Evolutionary conservation across 805 yeast species (phyloP).

Genomic region (Pichia californica): DNA sequence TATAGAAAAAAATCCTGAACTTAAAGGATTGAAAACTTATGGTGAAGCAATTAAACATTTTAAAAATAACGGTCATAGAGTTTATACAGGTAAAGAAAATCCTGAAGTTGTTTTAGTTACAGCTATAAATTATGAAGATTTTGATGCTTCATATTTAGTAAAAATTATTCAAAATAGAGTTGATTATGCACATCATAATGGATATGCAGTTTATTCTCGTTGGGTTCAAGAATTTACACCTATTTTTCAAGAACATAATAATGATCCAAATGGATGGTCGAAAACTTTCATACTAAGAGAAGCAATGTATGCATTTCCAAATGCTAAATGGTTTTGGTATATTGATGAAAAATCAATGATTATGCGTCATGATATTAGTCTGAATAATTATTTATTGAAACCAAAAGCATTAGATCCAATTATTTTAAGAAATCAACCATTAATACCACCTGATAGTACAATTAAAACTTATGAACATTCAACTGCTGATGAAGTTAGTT

Average conservation of each 20-base stretch:
- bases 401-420: slow-evolving; percentile 57
- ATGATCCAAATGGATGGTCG: slow-evolving; percentile 50
- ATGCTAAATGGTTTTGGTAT: slow-evolving; percentile 87
- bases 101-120: slow-evolving; percentile 76
- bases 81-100: slow-evolving; percentile 34
- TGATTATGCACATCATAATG: slow-evolving; percentile 77
- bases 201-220: slow-evolving; percentile 77
- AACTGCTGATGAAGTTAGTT: slow-evolving; percentile 45
- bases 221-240: slow-evolving; percentile 83
- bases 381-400: slow-evolving; percentile 53
- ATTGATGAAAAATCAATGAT: slow-evolving; percentile 73
- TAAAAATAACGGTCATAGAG: slow-evolving; percentile 59
- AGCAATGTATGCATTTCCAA: slow-evolving; percentile 91
- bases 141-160: slow-evolving; percentile 52
- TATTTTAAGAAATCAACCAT: slow-evolving; percentile 63
- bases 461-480: slow-evolving; percentile 63
- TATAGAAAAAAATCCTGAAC: slow-evolving; percentile 33
- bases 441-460: slow-evolving; percentile 61
- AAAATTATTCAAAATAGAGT: slow-evolving; percentile 78
- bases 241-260: slow-evolving; percentile 39
- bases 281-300: slow-evolving; percentile 62
- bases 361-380: slow-evolving; percentile 59
- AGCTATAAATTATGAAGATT: slow-evolving; percentile 66
- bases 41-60: slow-evolving; percentile 49
- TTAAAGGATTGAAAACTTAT: slow-evolving; percentile 24